Percentiles rank a stretch among this genome's conserved stretches.
phyloP scores from a whole-genome alignment of 2,329 filamentous ascomycete genomes.

The Xylariales sp. region DNA sequence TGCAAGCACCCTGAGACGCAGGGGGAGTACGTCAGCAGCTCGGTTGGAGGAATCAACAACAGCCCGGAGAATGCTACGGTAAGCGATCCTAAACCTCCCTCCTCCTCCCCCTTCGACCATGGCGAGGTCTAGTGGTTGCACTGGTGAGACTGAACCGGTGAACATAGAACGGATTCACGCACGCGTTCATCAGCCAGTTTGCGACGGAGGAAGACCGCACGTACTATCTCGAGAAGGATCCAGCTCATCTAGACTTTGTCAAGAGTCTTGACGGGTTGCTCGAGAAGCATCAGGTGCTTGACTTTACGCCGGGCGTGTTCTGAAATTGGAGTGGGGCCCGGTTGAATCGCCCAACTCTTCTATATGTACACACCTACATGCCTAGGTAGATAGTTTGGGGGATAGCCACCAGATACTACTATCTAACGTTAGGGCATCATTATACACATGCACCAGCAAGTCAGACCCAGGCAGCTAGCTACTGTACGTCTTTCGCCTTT shows the following conservation, averaged over 20 bases:
- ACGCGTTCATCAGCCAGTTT: conserved; percentile 65
- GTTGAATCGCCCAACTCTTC: too few relatives aligned
- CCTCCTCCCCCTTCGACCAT: too few relatives aligned
- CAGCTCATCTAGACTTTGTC: conserved; percentile 55
- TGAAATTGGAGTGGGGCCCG: too few relatives aligned
- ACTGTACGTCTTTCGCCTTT: too few relatives aligned
- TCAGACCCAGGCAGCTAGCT: too few relatives aligned
- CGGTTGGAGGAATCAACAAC: conserved; percentile 56
- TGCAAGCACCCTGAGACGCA: conserved; percentile 58
- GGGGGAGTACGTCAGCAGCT: conserved; percentile 53
- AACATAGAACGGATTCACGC: conserved; percentile 53
- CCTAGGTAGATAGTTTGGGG: too few relatives aligned
- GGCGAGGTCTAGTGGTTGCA: neutral
- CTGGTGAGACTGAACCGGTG: neutral
- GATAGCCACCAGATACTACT: too few relatives aligned
- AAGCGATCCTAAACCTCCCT: too few relatives aligned
- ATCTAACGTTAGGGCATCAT: too few relatives aligned
- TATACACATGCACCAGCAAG: too few relatives aligned
- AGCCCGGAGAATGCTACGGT: conserved; percentile 59
- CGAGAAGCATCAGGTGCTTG: conserved; percentile 50
- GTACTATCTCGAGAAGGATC: conserved; percentile 63
- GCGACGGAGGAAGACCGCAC: conserved; percentile 57
- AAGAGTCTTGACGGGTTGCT: conserved; percentile 41
- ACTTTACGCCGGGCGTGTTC: conserved; percentile 44
- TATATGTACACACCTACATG: too few relatives aligned